phyloP scores from a whole-genome alignment of 345 rosid species.

The Heritiera fomes region DNA sequence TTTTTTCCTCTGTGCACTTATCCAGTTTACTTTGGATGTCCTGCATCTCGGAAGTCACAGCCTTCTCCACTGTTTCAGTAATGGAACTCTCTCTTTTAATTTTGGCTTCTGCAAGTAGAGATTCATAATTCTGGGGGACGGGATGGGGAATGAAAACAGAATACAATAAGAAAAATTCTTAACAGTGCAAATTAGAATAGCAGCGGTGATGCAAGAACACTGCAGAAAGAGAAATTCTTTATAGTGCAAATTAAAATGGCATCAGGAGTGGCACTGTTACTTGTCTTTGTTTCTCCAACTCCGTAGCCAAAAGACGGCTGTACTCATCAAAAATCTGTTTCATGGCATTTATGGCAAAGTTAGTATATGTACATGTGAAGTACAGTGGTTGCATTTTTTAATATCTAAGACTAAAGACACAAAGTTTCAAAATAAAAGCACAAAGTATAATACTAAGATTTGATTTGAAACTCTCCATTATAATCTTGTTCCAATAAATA shows the following conservation, averaged over 20 bases:
- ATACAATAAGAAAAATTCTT: not conserved
- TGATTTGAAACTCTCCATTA: not conserved
- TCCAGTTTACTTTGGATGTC: slow-evolving; percentile 68
- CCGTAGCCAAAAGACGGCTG: slow-evolving; percentile 81
- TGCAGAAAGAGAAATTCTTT: not conserved
- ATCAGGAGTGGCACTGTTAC: slow-evolving; percentile 35
- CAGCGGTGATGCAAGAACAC: not conserved
- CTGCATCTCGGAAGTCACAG: slow-evolving; percentile 53
- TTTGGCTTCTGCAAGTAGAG: slow-evolving; percentile 72
- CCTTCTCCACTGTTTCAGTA: slow-evolving; percentile 67
- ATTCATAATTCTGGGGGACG: slow-evolving; percentile 66
- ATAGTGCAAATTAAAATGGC: not conserved
- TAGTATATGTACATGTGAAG: not conserved
- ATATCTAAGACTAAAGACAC: not conserved
- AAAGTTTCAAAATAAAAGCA: not conserved
- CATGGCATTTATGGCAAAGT: slow-evolving; percentile 20
- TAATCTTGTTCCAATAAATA: not conserved
- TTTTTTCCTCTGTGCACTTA: slow-evolving; percentile 60
- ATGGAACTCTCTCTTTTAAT: slow-evolving; percentile 60
- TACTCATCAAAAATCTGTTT: slow-evolving; percentile 78
- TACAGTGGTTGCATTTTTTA: not conserved
- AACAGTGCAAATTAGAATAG: not conserved
- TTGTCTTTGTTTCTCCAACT: slow-evolving; percentile 79
- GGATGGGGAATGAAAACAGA: not conserved
- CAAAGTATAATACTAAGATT: not conserved